Percentiles rank a stretch among this genome's conserved stretches.
These are phyloP conservation scores for Paraconiothyrium sp. DNA, from an alignment of 2,329 filamentous ascomycete species.

Conservation along the genomic window DNA sequence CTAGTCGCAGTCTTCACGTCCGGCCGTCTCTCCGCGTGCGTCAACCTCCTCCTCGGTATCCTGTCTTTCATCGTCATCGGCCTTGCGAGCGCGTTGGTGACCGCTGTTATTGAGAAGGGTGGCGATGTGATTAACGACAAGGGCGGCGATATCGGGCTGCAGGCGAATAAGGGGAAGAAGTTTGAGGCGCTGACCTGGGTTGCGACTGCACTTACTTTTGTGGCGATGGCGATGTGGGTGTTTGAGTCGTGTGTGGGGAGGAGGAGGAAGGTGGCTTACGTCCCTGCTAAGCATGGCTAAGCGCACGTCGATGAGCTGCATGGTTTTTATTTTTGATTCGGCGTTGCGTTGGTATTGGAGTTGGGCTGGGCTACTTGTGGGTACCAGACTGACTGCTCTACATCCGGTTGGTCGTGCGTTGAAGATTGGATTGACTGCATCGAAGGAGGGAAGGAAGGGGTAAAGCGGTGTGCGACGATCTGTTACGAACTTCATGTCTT, in stretches of 20 bases:
- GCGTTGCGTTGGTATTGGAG: not conserved
- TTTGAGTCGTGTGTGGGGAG: conserved; percentile 42
- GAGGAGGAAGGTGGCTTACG: conserved; percentile 23
- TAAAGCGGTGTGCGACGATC: conserved; percentile 1
- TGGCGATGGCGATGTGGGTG: conserved; percentile 42
- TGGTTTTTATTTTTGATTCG: not conserved
- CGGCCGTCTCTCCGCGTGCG: conserved; percentile 57
- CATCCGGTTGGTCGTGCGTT: not conserved
- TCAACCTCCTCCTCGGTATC: conserved; percentile 61
- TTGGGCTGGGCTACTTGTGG: not conserved
- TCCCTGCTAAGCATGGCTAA: conserved; percentile 33
- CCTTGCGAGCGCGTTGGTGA: conserved; percentile 78
- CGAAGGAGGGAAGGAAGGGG: not conserved
- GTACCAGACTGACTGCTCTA: not conserved
- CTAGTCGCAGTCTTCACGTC: conserved; percentile 56
- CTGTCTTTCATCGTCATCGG: conserved; percentile 69
- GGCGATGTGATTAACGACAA: conserved; percentile 63
- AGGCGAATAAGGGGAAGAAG: conserved; percentile 60
- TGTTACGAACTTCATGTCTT: conserved; percentile 15
- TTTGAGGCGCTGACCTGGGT: conserved; percentile 70
- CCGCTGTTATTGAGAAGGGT: conserved; percentile 67
- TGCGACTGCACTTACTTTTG: conserved; percentile 58
- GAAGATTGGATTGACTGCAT: not conserved
- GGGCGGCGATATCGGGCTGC: conserved; percentile 60
- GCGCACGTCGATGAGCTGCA: not conserved